Evolutionary conservation across 768 basidiomycete species (phyloP).

Genomic region (Lactarius hatsudake): DNA sequence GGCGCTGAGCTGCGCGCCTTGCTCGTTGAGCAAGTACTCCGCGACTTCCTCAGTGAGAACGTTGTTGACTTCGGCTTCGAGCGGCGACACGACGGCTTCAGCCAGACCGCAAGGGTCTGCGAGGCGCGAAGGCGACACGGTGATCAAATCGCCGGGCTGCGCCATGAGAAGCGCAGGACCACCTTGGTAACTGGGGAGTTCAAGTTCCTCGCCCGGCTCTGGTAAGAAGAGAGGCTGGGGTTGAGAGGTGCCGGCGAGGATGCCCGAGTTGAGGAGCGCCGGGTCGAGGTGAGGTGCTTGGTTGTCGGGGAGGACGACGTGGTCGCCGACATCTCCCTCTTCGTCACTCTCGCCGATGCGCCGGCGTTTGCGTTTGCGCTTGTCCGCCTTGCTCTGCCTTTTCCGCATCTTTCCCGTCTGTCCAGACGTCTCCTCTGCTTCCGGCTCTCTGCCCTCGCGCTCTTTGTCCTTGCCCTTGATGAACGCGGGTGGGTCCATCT

Average conservation of each 20-base stretch:
- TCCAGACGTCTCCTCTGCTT: constrained; percentile 33
- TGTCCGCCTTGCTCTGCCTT: constrained; percentile 36
- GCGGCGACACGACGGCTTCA: constrained; percentile 33
- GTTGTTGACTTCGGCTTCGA: constrained; percentile 61
- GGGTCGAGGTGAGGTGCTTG: constrained; percentile 49
- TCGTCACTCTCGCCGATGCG: constrained; percentile 40
- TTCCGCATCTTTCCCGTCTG: constrained; percentile 32
- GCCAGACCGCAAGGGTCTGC: constrained; percentile 19
- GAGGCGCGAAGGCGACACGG: constrained; percentile 6
- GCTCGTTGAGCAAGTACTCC: constrained; percentile 57
- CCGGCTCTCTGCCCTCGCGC: constrained; percentile 49
- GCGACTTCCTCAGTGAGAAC: constrained; percentile 69
- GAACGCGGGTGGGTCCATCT: constrained; percentile 89
- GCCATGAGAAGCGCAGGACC: constrained; percentile 14
- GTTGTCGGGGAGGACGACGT: constrained; percentile 25
- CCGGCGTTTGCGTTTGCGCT: constrained; percentile 37
- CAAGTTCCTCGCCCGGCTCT: constrained; percentile 33
- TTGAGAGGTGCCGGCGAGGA: constrained; percentile 54
- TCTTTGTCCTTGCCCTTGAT: constrained; percentile 73
- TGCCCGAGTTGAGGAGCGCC: constrained; percentile 60
- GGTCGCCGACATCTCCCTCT: constrained; percentile 35
- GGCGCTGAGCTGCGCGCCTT: constrained; percentile 54
- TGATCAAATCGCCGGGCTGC: constrained; percentile 6
- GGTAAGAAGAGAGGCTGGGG: constrained; percentile 37
- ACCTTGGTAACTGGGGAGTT: not conserved